phyloP scores from a whole-genome alignment of 78 protist species.

The Dictyostelium capitatum region DNA sequence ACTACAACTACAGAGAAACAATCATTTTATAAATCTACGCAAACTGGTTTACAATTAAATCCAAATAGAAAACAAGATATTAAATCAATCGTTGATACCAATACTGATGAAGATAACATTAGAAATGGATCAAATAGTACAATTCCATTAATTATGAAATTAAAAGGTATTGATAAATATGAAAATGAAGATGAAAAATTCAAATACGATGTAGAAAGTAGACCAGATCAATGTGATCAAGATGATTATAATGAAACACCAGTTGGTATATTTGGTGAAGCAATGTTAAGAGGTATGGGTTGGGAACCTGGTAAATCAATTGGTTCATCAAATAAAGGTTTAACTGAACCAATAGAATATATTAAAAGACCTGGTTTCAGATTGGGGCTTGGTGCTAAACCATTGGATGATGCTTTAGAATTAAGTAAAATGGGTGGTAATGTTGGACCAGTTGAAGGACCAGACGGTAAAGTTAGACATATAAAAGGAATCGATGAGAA shows the following conservation, averaged over 20 bases:
- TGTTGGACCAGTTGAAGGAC: not conserved
- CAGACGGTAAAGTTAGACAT: constrained; percentile 64
- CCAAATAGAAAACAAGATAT: constrained; percentile 44
- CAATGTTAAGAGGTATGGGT: constrained; percentile 88
- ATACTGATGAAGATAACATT: not conserved
- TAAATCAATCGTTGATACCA: constrained; percentile 11
- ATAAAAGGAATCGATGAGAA: constrained; percentile 16
- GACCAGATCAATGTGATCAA: constrained; percentile 69
- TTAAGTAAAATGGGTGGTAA: constrained; percentile 17
- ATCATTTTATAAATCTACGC: constrained; percentile 21
- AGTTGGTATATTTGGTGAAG: constrained; percentile 76
- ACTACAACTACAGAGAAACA: not conserved
- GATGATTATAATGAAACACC: constrained; percentile 81
- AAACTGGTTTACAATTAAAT: constrained; percentile 59
- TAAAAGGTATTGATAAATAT: constrained; percentile 53
- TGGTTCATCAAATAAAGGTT: constrained; percentile 64
- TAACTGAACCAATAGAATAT: constrained; percentile 77
- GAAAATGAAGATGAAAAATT: constrained; percentile 70
- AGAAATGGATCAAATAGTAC: not conserved
- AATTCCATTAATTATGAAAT: constrained; percentile 55
- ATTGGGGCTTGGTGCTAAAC: constrained; percentile 82
- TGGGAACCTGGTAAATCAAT: constrained; percentile 85
- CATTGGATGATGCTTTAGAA: not conserved
- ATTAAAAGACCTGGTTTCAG: constrained; percentile 60
- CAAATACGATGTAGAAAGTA: constrained; percentile 53